Evolutionary conservation across 345 rosid species (phyloP).

Genomic region (Eutrema heterophyllum): DNA sequence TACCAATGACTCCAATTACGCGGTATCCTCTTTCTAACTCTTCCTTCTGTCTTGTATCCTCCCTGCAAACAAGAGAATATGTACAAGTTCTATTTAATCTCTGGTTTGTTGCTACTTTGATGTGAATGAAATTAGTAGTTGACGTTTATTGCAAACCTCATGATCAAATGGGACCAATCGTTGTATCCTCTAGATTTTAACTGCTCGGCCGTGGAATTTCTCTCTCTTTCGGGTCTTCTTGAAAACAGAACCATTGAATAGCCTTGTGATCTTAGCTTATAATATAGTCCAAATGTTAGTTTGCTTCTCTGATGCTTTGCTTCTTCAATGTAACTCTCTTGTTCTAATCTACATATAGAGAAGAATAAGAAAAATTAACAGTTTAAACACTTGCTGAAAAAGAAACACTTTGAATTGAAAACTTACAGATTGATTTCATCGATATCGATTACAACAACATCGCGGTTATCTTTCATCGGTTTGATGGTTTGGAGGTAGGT

Average conservation of each 20-base stretch:
- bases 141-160: constrained; percentile 50
- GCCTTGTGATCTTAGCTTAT: constrained; percentile 47
- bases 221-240: constrained; percentile 39
- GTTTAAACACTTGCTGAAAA: background rate
- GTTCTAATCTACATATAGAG: constrained; percentile 30
- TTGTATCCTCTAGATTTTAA: constrained; percentile 52
- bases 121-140: background rate
- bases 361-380: background rate
- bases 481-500: constrained; percentile 36
- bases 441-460: constrained; percentile 61
- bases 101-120: background rate
- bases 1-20: constrained; percentile 49
- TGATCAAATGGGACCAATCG: constrained; percentile 58
- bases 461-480: constrained; percentile 35
- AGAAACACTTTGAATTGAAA: background rate
- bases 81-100: background rate
- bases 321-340: constrained; percentile 37
- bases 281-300: constrained; percentile 38
- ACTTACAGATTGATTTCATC: constrained; percentile 51
- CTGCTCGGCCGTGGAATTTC: constrained; percentile 35
- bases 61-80: constrained; percentile 36
- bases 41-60: constrained; percentile 33
- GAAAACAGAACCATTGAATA: constrained; percentile 62
- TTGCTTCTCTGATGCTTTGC: constrained; percentile 38
- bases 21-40: constrained; percentile 36